Conservation (phyloP, 805 yeast species). For the Starmerella sp. region DNA sequence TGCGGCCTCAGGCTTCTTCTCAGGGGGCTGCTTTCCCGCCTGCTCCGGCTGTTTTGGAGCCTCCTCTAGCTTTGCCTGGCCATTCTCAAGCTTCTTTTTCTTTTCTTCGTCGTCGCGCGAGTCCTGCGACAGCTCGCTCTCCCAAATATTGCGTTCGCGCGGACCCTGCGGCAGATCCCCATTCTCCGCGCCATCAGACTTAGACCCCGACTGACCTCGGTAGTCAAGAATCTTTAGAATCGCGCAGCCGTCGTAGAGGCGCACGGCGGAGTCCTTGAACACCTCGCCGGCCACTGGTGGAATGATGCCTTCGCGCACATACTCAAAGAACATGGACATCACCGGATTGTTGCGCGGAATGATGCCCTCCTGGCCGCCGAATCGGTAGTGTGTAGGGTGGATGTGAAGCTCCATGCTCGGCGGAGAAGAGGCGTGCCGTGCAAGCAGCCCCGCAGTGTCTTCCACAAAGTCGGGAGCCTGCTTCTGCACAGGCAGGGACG, state of each 20-base stretch:
- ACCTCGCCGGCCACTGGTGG: constrained; percentile 87
- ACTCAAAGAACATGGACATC: constrained; percentile 62
- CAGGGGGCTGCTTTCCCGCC: too few relatives aligned
- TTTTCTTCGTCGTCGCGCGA: not conserved
- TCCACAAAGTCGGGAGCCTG: constrained; percentile 36
- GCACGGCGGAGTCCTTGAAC: constrained; percentile 72
- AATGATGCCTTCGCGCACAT: constrained; percentile 68
- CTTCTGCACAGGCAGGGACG: not conserved
- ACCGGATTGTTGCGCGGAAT: constrained; percentile 71
- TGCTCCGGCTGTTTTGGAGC: not conserved
- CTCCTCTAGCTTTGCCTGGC: not conserved
- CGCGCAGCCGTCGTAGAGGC: constrained; percentile 80
- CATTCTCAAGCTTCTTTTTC: not conserved
- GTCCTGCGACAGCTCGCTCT: not conserved
- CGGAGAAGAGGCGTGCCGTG: constrained; percentile 63
- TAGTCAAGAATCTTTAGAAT: constrained; percentile 83
- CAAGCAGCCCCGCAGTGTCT: constrained; percentile 58
- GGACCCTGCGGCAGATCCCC: not conserved
- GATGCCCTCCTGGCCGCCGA: constrained; percentile 81
- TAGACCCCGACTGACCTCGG: constrained; percentile 34
- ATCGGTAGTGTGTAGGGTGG: constrained; percentile 80
- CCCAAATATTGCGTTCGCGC: constrained; percentile 9
- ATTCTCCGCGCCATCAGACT: not conserved
- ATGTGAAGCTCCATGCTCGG: constrained; percentile 83
- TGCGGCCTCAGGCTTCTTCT: not conserved